Base-by-base conservation (phyloP, 805 yeast genomes). In the Candida palmyrensis region DNA sequence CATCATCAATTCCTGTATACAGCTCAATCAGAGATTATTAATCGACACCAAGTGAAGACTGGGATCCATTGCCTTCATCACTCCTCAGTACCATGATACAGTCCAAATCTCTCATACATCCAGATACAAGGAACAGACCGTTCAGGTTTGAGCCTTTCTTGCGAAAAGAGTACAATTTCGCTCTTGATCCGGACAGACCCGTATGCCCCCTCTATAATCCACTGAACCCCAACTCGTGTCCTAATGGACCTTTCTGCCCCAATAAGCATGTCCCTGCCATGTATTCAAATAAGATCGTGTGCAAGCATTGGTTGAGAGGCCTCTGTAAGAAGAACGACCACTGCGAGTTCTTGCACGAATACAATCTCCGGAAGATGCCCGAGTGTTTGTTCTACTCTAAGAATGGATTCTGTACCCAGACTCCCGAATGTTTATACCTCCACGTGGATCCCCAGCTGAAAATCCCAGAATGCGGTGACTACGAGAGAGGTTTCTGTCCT, bases 291-390 rank as follows among this genome's bases (percentile, higher is more conserved):
- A 68, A 68, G 47, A 86, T 92, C 34, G 98, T 92, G 4, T 92
- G 98, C 57, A 90, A 92, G 68, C 97, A 92, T 66, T 92, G 98
- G 99, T 74, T 92, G 22, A 75, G 97, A 44, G 99, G 99, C 0
- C 72, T 92, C 22, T 92, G 99, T 61, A 92, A 92, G 62, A 90
- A 90, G 66, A 95, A 94, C 32, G 95, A 88, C 46, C 86, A 85
- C 44, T 92, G 99, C 59, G 99, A 92, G 64, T 92, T 86, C 49
- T 62, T 92, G 28, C 99, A 92, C 59, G 99, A 92, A 54, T 89
- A 89, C 52, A 90, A 92, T 51, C 62, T 92, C 47, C 71, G 95
- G 39, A 87, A 85, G 59, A 90, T 92, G 95, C 97, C 97, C 3
- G 98, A 92, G 57, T 92, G 99, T 57, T 74, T 87, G 16, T 85